These are phyloP conservation scores for Zygoascus meyerae DNA, from an alignment of 1,139 yeast genomes.

Conservation along the genomic window DNA sequence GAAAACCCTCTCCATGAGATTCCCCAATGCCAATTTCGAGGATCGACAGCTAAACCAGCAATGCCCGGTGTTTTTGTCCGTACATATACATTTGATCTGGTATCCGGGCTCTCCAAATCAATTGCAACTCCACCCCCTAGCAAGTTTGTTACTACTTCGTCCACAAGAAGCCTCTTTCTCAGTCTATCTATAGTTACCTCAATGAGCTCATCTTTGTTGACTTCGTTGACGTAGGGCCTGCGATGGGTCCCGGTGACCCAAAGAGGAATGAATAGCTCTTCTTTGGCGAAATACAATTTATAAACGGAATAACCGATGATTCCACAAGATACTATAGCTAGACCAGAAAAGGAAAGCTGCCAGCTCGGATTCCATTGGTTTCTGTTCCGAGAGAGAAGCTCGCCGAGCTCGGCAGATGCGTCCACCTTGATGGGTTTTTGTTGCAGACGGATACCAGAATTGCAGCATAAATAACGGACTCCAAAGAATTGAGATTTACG, in stretches of 20 bases:
- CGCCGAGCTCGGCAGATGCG: no score
- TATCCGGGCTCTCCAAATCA: conserved; percentile 11
- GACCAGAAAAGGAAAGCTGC: conserved; percentile 6
- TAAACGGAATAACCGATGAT: conserved; percentile 18
- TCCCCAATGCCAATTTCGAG: conserved; percentile 2
- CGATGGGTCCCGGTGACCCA: conserved; percentile 20
- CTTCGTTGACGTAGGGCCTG: conserved; percentile 19
- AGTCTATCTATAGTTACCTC: conserved; percentile 16
- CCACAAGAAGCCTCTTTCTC: conserved; percentile 21
- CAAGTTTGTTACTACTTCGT: conserved; percentile 20
- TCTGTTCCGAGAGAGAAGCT: neutral
- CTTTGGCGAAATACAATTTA: conserved; percentile 17
- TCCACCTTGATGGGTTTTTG: no score
- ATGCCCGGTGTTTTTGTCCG: conserved; percentile 19
- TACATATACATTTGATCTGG: conserved; percentile 13
- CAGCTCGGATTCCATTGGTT: conserved; percentile 5
- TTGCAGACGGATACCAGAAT: no score
- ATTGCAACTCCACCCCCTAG: conserved; percentile 20
- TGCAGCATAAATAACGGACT: no score
- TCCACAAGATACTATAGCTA: conserved; percentile 1
- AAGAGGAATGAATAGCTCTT: conserved; percentile 22
- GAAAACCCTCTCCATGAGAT: conserved; percentile 10
- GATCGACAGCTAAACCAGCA: conserved; percentile 6
- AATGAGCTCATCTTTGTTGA: conserved; percentile 18
- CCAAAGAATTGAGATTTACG: no score